Conservation (phyloP, 805 yeast species). For the Metschnikowia lochheadii region DNA sequence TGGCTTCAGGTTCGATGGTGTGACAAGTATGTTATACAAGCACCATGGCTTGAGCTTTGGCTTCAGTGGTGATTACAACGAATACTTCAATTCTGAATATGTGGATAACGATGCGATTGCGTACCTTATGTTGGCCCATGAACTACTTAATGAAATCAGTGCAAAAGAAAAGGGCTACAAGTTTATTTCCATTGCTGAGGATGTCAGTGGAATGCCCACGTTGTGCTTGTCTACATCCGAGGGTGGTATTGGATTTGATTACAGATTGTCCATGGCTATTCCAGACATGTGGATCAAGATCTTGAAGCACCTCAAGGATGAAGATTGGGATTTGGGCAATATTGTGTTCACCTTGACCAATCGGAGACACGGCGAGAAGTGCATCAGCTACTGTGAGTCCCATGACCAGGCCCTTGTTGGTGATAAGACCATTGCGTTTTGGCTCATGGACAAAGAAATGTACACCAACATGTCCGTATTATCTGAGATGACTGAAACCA, state of each 20-base stretch:
- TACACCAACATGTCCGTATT: constrained; percentile 88
- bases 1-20: constrained; percentile 96
- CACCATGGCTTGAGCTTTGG: constrained; percentile 93
- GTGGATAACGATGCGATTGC: constrained; percentile 87
- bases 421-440: constrained; percentile 91
- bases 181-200: constrained; percentile 86
- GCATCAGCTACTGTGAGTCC: constrained; percentile 89
- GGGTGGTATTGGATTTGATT: constrained; percentile 95
- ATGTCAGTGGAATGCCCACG: constrained; percentile 97
- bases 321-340: constrained; percentile 84
- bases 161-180: constrained; percentile 30
- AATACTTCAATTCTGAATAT: constrained; percentile 71
- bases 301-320: constrained; percentile 77
- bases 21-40: constrained; percentile 83
- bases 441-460: constrained; percentile 99
- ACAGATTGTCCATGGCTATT: constrained; percentile 91
- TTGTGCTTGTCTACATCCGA: constrained; percentile 65
- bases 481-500: constrained; percentile 65
- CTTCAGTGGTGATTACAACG: constrained; percentile 89
- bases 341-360: constrained; percentile 81
- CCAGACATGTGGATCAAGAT: constrained; percentile 99
- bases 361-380: constrained; percentile 81
- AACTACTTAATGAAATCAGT: constrained; percentile 56
- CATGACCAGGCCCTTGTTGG: constrained; percentile 98
- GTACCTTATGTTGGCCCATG: constrained; percentile 89